Evolutionary conservation across 176 grass and related monocot genomes (phyloP).

Genomic region (Metroxylon sagu): DNA sequence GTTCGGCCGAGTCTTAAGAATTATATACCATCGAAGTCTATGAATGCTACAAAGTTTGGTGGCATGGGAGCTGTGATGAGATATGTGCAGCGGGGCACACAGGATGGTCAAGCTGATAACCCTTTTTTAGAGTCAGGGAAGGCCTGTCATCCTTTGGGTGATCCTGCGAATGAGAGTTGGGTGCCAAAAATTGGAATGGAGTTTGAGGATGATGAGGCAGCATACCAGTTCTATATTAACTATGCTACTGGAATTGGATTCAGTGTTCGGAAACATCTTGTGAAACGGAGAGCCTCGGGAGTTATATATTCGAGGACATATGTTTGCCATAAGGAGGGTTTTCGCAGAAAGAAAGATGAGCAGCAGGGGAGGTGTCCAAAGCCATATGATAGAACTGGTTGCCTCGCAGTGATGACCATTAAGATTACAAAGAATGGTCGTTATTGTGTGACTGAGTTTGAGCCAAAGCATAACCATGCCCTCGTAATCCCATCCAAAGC

Average conservation of each 20-base stretch:
- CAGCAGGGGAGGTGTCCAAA: conserved; percentile 21
- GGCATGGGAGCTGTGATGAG: background rate
- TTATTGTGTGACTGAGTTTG: conserved; percentile 35
- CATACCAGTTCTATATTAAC: conserved; percentile 37
- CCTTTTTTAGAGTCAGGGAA: conserved; percentile 1
- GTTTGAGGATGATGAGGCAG: conserved; percentile 39
- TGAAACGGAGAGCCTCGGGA: conserved; percentile 35
- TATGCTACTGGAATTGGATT: conserved; percentile 38
- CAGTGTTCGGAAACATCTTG: conserved; percentile 39
- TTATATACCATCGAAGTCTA: background rate
- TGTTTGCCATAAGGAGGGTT: conserved; percentile 48
- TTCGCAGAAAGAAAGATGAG: conserved; percentile 20
- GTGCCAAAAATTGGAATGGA: conserved; percentile 40
- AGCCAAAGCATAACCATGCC: conserved; percentile 35
- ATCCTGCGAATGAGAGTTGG: conserved; percentile 12
- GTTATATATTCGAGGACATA: conserved; percentile 35
- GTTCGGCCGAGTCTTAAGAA: background rate
- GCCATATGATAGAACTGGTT: conserved; percentile 34
- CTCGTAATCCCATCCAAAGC: conserved; percentile 39
- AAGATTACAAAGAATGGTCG: conserved; percentile 40
- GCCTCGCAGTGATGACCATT: conserved; percentile 35
- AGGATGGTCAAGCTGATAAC: conserved; percentile 2
- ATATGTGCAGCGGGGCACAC: background rate
- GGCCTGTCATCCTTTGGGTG: background rate
- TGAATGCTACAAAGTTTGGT: background rate